These are phyloP conservation scores for Globisporangium paddicum DNA, from an alignment of 352 stramenopile genomes.

Conservation along the genomic window DNA sequence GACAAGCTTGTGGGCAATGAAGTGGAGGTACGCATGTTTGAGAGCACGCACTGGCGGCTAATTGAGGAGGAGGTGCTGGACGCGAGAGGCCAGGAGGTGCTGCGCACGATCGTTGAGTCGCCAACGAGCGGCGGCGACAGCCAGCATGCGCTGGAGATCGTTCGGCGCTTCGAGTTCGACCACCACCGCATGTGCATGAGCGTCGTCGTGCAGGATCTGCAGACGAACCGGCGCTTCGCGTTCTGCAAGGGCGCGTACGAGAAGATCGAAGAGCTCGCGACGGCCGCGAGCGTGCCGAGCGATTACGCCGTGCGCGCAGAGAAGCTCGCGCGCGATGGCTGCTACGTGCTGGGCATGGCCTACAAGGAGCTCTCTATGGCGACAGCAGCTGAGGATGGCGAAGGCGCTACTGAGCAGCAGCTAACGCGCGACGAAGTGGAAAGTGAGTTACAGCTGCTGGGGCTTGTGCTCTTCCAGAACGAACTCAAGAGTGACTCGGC, in stretches of 20 bases:
- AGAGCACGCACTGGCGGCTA: conserved; percentile 39
- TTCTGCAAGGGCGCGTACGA: conserved; percentile 83
- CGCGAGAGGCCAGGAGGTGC: conserved; percentile 15
- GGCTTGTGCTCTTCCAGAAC: conserved; percentile 84
- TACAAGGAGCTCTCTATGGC: conserved; percentile 14
- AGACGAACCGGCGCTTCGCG: conserved; percentile 33
- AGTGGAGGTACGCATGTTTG: conserved; percentile 77
- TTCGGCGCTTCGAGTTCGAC: conserved; percentile 88
- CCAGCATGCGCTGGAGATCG: conserved; percentile 30
- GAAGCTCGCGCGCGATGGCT: conserved; percentile 47
- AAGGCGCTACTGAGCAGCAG: conserved; percentile 7
- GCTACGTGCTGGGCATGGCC: conserved; percentile 75
- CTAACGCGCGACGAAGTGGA: conserved; percentile 52
- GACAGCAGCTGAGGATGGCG: background rate
- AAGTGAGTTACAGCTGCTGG: conserved; percentile 42
- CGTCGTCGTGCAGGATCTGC: conserved; percentile 52
- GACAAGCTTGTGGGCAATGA: conserved; percentile 62
- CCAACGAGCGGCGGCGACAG: background rate
- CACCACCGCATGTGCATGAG: conserved; percentile 80
- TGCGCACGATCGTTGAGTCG: conserved; percentile 15
- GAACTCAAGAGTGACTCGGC: conserved; percentile 63
- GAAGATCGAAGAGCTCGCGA: conserved; percentile 52
- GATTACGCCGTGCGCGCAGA: conserved; percentile 41
- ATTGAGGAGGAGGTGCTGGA: conserved; percentile 24
- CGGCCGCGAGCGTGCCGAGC: conserved; percentile 37